Evolutionary conservation across 805 yeast genomes (phyloP), one percentile per base, ranked within the genome.

Genomic region (Cyberlindnera maritima): DNA sequence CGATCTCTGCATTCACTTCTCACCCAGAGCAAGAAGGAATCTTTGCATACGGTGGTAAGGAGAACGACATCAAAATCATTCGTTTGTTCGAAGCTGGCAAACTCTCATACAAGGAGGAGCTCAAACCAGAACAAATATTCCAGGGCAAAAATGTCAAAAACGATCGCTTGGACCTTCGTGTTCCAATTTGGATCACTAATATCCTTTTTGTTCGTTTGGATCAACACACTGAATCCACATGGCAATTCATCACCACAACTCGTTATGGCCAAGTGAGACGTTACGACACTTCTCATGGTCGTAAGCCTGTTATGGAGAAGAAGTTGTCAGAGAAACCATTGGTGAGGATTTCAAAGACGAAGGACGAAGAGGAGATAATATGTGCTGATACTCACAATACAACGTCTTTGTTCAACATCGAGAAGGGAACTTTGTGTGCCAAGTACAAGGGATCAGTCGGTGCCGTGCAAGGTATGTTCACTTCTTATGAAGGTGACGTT

Each of bases 11-110:
- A 32, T 77, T 76, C 59, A 62, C 65, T 12, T 62, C 67, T 28
- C 80, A 80, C 56, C 83, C 81, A 3, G 58, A 63, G 14, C 72
- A 70, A 18, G 62, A 63, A 8, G 77, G 79, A 19, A 63, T 81
- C 2, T 80, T 86, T 64, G 96, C 94, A 1, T 79, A 71, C 58
- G 97, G 97, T 31, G 99, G 98, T 25, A 80, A 88, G 59, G 95
- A 90, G 56, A 81, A 81, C 49, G 91, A 88, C 61, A 67, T 87
- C 5, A 77, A 77, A 43, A 66, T 83, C 18, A 62, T 77, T 10
- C 48, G 52, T 23, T 41, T 47, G 13, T 46, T 51, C 25, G 21
- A 36, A 3, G 19, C 39, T 7, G 35, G 17, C 9, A 31, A 48
- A 4, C 42, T 48, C 1, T 44, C 63, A n/a, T 63, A 65, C 17